Evolutionary conservation across 2,329 filamentous ascomycete genomes (phyloP).

Genomic region (Plenodomus lindquistii): DNA sequence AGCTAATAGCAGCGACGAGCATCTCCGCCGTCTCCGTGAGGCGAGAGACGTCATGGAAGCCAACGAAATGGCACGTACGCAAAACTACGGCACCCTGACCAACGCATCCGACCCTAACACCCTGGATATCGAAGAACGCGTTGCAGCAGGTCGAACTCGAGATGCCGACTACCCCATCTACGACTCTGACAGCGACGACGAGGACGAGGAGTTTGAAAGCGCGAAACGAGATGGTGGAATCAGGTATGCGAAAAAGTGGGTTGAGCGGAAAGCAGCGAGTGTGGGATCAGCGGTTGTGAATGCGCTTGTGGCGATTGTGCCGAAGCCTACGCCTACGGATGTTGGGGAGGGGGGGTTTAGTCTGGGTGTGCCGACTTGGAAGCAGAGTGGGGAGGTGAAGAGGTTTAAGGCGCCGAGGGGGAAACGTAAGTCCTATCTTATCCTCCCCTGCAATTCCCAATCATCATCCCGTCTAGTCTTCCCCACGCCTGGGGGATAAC

Average conservation of each 20-base stretch:
- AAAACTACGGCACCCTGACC: conserved; percentile 51
- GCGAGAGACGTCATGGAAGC: conserved; percentile 56
- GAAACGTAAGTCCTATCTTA: conserved; percentile 56
- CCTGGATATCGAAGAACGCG: conserved; percentile 82
- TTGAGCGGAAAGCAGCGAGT: conserved; percentile 55
- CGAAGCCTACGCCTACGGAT: conserved; percentile 48
- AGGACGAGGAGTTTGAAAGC: conserved; percentile 75
- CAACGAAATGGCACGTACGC: conserved; percentile 54
- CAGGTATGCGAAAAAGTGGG: conserved; percentile 67
- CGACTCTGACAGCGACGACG: conserved; percentile 84
- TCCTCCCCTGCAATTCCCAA: no score
- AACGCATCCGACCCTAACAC: conserved; percentile 46
- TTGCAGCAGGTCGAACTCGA: conserved; percentile 62
- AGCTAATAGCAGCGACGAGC: conserved; percentile 45
- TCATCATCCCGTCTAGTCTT: no score
- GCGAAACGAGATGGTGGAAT: conserved; percentile 76
- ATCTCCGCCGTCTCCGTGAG: conserved; percentile 53
- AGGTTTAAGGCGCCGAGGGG: conserved; percentile 73
- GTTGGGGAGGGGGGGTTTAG: conserved; percentile 47
- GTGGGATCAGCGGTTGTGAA: conserved; percentile 43
- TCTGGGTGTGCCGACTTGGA: conserved; percentile 51
- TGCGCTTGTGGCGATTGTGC: conserved; percentile 37
- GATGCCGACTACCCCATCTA: conserved; percentile 83
- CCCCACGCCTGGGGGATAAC: no score
- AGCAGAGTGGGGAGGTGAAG: conserved; percentile 47